These are phyloP conservation scores for Panaeolus papilionaceus DNA, from an alignment of 768 basidiomycete species.

Conservation along the genomic window DNA sequence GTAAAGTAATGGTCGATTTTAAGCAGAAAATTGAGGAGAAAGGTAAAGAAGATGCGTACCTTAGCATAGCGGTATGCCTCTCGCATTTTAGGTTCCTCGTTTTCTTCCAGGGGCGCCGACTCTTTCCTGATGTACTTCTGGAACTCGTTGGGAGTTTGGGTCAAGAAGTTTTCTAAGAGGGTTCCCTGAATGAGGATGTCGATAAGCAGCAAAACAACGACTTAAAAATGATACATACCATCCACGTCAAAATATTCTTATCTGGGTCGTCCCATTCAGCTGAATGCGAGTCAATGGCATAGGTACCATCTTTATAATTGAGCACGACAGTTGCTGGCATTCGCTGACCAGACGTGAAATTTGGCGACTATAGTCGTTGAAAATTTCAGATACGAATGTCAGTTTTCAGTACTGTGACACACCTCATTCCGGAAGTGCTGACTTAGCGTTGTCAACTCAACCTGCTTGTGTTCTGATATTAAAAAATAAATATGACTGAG, in stretches of 20 bases:
- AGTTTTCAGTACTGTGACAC: constrained; percentile 26
- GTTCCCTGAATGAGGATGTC: constrained; percentile 63
- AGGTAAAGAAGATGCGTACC: constrained; percentile 45
- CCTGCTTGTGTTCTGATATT: constrained; percentile 71
- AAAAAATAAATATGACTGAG: constrained; percentile 90
- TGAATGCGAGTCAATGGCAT: constrained; percentile 66
- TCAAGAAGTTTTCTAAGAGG: constrained; percentile 89
- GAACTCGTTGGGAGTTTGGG: constrained; percentile 70
- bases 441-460: constrained; percentile 70
- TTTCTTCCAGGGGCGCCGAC: constrained; percentile 29
- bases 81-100: constrained; percentile 42
- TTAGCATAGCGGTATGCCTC: constrained; percentile 91
- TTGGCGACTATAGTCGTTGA: constrained; percentile 47
- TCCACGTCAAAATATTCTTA: constrained; percentile 78
- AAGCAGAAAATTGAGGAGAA: not conserved
- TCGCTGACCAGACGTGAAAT: constrained; percentile 80
- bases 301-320: constrained; percentile 68
- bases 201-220: not conserved
- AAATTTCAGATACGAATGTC: not conserved
- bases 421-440: constrained; percentile 66
- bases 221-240: constrained; percentile 50
- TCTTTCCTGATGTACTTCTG: constrained; percentile 52
- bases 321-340: constrained; percentile 77
- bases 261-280: constrained; percentile 46
- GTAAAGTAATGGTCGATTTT: constrained; percentile 6